Evolutionary conservation across 768 basidiomycete genomes (phyloP).

Genomic region (Russula olivacea): DNA sequence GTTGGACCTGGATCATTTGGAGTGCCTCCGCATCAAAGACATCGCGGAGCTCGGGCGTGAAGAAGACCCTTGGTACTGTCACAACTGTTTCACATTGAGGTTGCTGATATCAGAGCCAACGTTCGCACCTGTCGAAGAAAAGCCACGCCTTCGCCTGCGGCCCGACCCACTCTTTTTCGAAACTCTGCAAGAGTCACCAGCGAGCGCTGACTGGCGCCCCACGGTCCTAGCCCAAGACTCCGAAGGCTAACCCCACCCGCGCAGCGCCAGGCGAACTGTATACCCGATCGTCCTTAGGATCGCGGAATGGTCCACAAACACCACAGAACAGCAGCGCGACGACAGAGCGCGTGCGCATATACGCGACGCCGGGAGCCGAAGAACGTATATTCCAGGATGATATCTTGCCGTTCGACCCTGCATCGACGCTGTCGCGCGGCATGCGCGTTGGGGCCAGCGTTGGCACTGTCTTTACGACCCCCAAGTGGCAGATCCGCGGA

Average conservation of each 20-base stretch:
- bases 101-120: constrained; percentile 49
- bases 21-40: constrained; percentile 67
- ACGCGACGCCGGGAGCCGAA: constrained; percentile 26
- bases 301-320: constrained; percentile 44
- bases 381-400: constrained; percentile 35
- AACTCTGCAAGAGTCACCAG: constrained; percentile 51
- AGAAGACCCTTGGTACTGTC: constrained; percentile 78
- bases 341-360: constrained; percentile 29
- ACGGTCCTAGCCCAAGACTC: constrained; percentile 42
- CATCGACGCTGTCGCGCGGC: constrained; percentile 76
- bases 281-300: constrained; percentile 38
- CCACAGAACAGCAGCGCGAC: constrained; percentile 49
- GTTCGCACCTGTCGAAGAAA: constrained; percentile 61
- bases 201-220: constrained; percentile 31
- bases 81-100: constrained; percentile 42
- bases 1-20: constrained; percentile 74
- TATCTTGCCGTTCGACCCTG: constrained; percentile 66
- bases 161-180: constrained; percentile 55
- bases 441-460: constrained; percentile 35
- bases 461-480: constrained; percentile 21
- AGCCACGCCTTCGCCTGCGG: constrained; percentile 34
- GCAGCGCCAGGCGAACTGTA: constrained; percentile 24
- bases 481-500: constrained; percentile 20
- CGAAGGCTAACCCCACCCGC: constrained; percentile 28
- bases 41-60: constrained; percentile 63